A percentile compares a stretch with the other conserved stretches of the same genome.
phyloP scores from a whole-genome alignment of 371 early-diverging fungal genomes.

The Batrachochytrium dendrobatidis region DNA sequence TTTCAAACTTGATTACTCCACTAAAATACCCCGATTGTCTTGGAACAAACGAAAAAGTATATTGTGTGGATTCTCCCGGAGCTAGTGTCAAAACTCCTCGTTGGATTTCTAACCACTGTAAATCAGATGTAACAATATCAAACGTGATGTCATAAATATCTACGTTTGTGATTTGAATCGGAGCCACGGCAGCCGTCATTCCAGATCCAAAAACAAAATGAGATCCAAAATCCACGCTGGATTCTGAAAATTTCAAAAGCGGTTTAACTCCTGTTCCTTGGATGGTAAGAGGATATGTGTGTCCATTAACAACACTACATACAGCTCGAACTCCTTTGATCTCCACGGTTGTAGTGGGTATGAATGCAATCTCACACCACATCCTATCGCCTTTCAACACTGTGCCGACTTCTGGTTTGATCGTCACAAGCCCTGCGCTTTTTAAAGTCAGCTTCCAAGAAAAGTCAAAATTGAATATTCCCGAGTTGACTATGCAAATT shows the following conservation, averaged over 20 bases:
- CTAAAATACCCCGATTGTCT: conserved; percentile 25
- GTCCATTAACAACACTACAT: conserved; percentile 45
- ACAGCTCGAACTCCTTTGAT: conserved; percentile 29
- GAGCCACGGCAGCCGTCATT: conserved; percentile 20
- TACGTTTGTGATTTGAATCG: conserved; percentile 39
- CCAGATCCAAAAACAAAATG: conserved; percentile 36
- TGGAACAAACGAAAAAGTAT: conserved; percentile 37
- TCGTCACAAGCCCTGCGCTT: conserved; percentile 15
- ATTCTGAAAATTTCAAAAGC: conserved; percentile 26
- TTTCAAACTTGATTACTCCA: conserved; percentile 35
- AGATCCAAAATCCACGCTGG: conserved; percentile 38
- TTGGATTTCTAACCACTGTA: conserved; percentile 27
- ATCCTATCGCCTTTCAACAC: conserved; percentile 37
- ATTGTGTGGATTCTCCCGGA: conserved; percentile 31
- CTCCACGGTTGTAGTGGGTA: conserved; percentile 18
- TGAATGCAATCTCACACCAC: conserved; percentile 35
- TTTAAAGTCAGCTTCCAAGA: conserved; percentile 33
- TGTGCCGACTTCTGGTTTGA: conserved; percentile 43
- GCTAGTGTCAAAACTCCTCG: conserved; percentile 21
- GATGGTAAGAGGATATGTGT: conserved; percentile 28
- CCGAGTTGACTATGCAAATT: conserved; percentile 40
- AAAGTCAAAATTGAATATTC: conserved; percentile 47
- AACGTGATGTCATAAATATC: conserved; percentile 36
- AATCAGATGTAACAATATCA: conserved; percentile 25
- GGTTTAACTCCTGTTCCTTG: conserved; percentile 34